These are phyloP conservation scores for Microdochium paspali DNA, from an alignment of 2,329 filamentous ascomycete genomes.

Conservation along the genomic window DNA sequence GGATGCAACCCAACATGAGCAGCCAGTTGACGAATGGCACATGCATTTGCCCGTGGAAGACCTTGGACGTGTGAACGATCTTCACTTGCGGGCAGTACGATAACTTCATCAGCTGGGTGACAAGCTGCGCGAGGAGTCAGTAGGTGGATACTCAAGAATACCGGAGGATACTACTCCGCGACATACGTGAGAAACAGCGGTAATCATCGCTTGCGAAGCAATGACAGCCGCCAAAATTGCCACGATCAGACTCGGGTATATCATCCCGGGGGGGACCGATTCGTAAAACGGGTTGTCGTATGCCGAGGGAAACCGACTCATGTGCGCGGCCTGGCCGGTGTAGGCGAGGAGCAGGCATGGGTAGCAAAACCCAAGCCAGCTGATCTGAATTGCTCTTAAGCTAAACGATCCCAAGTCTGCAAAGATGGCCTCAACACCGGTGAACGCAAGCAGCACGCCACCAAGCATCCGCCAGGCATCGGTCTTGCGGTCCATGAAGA, in stretches of 20 bases:
- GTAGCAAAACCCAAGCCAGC: conserved; percentile 59
- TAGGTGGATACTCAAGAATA: too few species aligned
- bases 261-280: conserved; percentile 54
- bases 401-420: conserved; percentile 71
- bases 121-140: conserved; percentile 16
- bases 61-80: conserved; percentile 59
- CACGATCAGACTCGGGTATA: conserved; percentile 60
- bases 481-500: conserved; percentile 47
- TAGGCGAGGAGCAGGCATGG: conserved; percentile 60
- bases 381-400: conserved; percentile 59
- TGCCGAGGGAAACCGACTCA: conserved; percentile 45
- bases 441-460: conserved; percentile 67
- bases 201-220: conserved; percentile 72
- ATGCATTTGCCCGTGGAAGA: conserved; percentile 67
- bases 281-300: conserved; percentile 69
- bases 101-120: conserved; percentile 48
- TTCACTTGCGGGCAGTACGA: conserved; percentile 70
- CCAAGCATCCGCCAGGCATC: conserved; percentile 57
- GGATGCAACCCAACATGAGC: conserved; percentile 65
- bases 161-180: too few species aligned
- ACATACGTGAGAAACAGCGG: conserved; percentile 57
- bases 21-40: conserved; percentile 71
- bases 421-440: conserved; percentile 70
- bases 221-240: conserved; percentile 65
- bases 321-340: conserved; percentile 66